Evolutionary conservation across 257 asterid species (phyloP).

Genomic region (Plantago major): DNA sequence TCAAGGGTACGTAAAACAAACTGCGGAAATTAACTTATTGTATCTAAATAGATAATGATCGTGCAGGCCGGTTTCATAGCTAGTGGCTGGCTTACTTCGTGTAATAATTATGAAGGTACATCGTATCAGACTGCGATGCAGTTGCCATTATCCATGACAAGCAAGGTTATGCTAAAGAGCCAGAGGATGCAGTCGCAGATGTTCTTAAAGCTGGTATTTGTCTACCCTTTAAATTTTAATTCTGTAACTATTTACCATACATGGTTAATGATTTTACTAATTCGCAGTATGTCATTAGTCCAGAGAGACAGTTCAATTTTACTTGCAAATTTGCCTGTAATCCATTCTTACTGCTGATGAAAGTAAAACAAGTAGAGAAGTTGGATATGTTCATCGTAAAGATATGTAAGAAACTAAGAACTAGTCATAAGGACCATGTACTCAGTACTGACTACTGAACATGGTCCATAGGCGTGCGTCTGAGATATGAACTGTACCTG

Average conservation of each 20-base stretch:
- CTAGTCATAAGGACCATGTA: neutral
- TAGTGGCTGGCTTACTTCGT: neutral
- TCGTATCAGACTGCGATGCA: constrained; percentile 69
- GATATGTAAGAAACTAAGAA: neutral
- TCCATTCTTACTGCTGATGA: no score
- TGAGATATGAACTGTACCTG: constrained; percentile 14
- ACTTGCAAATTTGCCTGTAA: no score
- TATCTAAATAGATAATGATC: neutral
- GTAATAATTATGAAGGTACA: constrained; percentile 37
- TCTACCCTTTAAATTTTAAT: neutral
- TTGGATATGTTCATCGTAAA: neutral
- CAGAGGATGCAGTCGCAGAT: constrained; percentile 73
- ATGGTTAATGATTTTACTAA: neutral
- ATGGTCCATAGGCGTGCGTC: constrained; percentile 21
- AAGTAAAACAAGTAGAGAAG: neutral
- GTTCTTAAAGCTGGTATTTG: constrained; percentile 64
- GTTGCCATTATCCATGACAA: constrained; percentile 41
- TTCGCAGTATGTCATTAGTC: no score
- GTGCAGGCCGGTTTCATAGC: neutral
- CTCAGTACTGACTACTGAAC: no score
- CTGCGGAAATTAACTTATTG: neutral
- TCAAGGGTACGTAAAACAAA: constrained; percentile 40
- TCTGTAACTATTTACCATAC: neutral
- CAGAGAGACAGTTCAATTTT: no score
- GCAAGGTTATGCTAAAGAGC: constrained; percentile 56